Conservation (phyloP, 192 early-diverging fungal genomes). For the Obelidium mucronatum region DNA sequence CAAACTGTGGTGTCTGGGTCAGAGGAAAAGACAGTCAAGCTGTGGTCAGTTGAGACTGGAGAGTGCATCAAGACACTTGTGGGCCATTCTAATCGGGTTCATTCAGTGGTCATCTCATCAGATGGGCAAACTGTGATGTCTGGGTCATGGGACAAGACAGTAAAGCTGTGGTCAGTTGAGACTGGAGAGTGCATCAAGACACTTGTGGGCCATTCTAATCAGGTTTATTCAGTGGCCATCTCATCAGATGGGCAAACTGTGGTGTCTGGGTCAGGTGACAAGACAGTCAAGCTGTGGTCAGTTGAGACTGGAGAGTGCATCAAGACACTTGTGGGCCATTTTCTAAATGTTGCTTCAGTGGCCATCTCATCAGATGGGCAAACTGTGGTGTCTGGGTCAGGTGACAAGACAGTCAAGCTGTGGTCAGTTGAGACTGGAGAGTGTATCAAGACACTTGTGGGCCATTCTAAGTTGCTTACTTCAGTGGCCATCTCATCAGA, state of each 20-base stretch:
- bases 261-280: constrained; percentile 17
- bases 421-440: not conserved
- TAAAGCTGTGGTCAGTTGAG: not conserved
- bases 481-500: too few species aligned
- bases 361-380: too few species aligned
- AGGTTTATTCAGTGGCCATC: constrained; percentile 23
- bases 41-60: constrained; percentile 13
- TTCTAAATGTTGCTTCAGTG: not conserved
- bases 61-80: not conserved
- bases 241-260: not conserved
- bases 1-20: constrained; percentile 21
- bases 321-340: not conserved
- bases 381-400: too few species aligned
- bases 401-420: too few species aligned
- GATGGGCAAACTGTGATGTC: not conserved
- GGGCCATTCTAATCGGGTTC: not conserved
- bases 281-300: constrained; percentile 24
- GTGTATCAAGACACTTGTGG: not conserved
- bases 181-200: constrained; percentile 19
- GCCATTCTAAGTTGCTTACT: not conserved
- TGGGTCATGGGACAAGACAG: constrained; percentile 1
- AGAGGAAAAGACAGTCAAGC: not conserved
- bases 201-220: constrained; percentile 7
- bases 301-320: not conserved
- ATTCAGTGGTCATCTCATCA: not conserved